A percentile compares a stretch with the other conserved stretches of the same genome.
Evolutionary conservation across 1,139 yeast species (phyloP).

Genomic region (Lodderomyces elongisporus): DNA sequence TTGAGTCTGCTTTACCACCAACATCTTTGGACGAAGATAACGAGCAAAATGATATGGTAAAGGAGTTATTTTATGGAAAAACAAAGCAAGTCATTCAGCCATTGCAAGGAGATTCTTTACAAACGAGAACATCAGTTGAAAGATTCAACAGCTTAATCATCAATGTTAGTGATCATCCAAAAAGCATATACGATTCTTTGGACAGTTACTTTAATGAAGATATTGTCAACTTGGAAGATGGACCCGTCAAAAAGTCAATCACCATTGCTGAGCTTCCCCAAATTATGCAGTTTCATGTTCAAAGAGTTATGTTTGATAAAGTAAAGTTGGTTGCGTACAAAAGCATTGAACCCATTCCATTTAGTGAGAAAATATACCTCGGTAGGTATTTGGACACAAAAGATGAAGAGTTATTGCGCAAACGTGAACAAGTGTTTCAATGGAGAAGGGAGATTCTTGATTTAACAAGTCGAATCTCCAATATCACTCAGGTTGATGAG

Average conservation of each 20-base stretch:
- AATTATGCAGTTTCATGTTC: slow-evolving; percentile 85
- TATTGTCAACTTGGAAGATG: slow-evolving; percentile 63
- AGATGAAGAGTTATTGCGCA: slow-evolving; percentile 49
- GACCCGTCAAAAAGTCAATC: slow-evolving; percentile 66
- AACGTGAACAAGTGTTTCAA: slow-evolving; percentile 53
- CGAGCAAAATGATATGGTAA: slow-evolving; percentile 78
- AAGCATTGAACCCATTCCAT: slow-evolving; percentile 75
- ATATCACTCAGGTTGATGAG: slow-evolving; percentile 39
- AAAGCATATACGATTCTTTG: slow-evolving; percentile 82
- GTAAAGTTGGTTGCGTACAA: slow-evolving; percentile 71
- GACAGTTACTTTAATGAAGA: slow-evolving; percentile 82
- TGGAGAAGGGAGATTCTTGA: slow-evolving; percentile 57
- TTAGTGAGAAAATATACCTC: slow-evolving; percentile 70
- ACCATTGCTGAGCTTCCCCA: slow-evolving; percentile 72
- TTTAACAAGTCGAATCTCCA: slow-evolving; percentile 39
- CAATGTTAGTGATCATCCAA: slow-evolving; percentile 83
- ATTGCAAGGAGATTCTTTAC: slow-evolving; percentile 26
- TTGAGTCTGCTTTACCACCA: slow-evolving; percentile 86
- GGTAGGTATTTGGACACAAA: slow-evolving; percentile 82
- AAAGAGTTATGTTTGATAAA: slow-evolving; percentile 86
- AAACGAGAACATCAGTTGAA: slow-evolving; percentile 58
- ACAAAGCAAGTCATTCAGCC: slow-evolving; percentile 44
- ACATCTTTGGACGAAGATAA: slow-evolving; percentile 55
- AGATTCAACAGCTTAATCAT: slow-evolving; percentile 77
- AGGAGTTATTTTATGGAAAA: slow-evolving; percentile 73